phyloP scores from a whole-genome alignment of 192 early-diverging fungal genomes.

The Backusella australiensis region DNA sequence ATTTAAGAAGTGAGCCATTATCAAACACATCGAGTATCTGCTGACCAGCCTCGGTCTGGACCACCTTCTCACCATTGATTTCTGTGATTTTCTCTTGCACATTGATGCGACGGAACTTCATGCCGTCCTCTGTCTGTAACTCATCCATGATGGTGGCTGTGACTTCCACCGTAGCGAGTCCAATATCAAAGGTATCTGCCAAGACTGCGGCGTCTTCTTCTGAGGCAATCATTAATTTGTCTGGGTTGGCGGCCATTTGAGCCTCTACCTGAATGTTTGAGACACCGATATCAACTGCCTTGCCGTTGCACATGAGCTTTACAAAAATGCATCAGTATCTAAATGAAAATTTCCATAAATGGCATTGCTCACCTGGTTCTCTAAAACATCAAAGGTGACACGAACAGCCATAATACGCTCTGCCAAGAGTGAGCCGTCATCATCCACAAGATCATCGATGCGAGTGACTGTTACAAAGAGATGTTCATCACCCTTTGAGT shows the following conservation, averaged over 20 bases:
- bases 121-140: conserved; percentile 35
- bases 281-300: conserved; percentile 42
- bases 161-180: conserved; percentile 56
- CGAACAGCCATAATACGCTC: conserved; percentile 57
- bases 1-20: conserved; percentile 41
- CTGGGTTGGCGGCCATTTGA: conserved; percentile 38
- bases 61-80: conserved; percentile 51
- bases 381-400: conserved; percentile 54
- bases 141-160: conserved; percentile 43
- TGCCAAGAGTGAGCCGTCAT: conserved; percentile 54
- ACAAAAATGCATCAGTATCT: conserved; percentile 7
- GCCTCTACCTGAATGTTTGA: conserved; percentile 41
- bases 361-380: conserved; percentile 42
- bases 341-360: background rate
- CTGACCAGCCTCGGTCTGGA: conserved; percentile 50
- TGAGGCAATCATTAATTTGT: conserved; percentile 37
- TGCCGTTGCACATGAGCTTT: conserved; percentile 52
- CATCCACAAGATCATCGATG: conserved; percentile 54
- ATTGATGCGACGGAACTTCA: conserved; percentile 47
- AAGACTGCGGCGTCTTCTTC: conserved; percentile 42
- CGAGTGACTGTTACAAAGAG: conserved; percentile 56
- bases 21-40: conserved; percentile 55
- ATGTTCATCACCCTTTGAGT: conserved; percentile 34
- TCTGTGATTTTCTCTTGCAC: conserved; percentile 49
- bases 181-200: conserved; percentile 46